Conservation (phyloP, 2,329 filamentous ascomycete species). For the Penicillium sclerotiorum region DNA sequence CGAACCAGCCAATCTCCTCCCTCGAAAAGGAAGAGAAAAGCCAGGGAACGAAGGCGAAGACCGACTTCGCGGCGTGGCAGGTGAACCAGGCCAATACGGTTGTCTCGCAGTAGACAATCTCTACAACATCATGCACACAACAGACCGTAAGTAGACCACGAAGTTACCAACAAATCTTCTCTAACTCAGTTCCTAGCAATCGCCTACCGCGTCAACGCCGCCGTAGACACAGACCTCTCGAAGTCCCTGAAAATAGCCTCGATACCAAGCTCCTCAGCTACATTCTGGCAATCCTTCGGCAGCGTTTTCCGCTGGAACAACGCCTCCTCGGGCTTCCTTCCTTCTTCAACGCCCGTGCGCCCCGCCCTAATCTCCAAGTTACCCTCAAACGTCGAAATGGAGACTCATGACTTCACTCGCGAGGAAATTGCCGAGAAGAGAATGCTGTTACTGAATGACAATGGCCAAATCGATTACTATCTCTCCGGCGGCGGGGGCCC, state of each 20-base stretch:
- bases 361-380: constrained; percentile 63
- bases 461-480: constrained; percentile 92
- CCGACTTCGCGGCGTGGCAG: constrained; percentile 65
- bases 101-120: constrained; percentile 94
- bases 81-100: constrained; percentile 78
- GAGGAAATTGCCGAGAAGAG: constrained; percentile 92
- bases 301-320: constrained; percentile 63
- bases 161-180: too few relatives aligned
- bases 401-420: constrained; percentile 90
- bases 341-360: constrained; percentile 65
- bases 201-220: constrained; percentile 87
- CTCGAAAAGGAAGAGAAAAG: constrained; percentile 75
- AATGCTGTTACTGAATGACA: constrained; percentile 87
- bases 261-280: constrained; percentile 72
- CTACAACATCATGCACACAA: constrained; percentile 84
- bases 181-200: constrained; percentile 57
- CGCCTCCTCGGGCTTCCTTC: constrained; percentile 51
- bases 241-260: constrained; percentile 74
- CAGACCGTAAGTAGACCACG: constrained; percentile 59
- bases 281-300: constrained; percentile 66
- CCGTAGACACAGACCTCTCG: constrained; percentile 80
- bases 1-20: constrained; percentile 62
- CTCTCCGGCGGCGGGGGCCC: constrained; percentile 81
- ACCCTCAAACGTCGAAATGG: constrained; percentile 79
- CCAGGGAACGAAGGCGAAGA: constrained; percentile 71